A percentile compares a stretch with the other conserved stretches of the same genome.
Evolutionary conservation across 2,329 filamentous ascomycete species (phyloP).

Genomic region (Aspergillus viridinutans): DNA sequence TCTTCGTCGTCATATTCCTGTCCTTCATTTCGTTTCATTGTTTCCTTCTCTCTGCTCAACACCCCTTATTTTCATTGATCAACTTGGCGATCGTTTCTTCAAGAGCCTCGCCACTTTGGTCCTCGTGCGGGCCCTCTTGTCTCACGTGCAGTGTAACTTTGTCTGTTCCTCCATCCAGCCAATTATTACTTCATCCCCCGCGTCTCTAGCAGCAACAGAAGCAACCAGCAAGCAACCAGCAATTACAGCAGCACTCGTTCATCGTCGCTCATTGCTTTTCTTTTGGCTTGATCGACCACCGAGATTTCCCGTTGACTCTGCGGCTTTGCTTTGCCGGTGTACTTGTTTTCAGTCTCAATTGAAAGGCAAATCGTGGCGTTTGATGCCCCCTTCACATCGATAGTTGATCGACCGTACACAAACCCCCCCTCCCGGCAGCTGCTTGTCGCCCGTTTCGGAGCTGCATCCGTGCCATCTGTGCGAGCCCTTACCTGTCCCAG

Average conservation of each 20-base stretch:
- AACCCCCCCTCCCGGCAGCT: constrained; percentile 7
- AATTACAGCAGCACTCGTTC: neutral
- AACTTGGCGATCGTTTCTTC: constrained; percentile 2
- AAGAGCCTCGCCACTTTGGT: neutral
- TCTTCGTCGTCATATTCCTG: too few species aligned
- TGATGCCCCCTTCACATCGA: constrained; percentile 4
- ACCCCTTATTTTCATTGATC: neutral
- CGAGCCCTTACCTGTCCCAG: neutral
- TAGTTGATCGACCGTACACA: constrained; percentile 4
- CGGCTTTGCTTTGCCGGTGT: neutral
- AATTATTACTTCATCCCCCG: constrained; percentile 13
- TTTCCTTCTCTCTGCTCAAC: neutral
- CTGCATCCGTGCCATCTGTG: constrained; percentile 4
- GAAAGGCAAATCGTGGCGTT: neutral
- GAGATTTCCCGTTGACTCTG: constrained; percentile 2
- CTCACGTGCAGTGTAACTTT: constrained; percentile 1
- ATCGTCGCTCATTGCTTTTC: constrained; percentile 11
- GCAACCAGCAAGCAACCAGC: neutral
- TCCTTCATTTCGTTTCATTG: neutral
- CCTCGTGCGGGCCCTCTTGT: neutral
- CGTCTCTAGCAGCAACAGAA: constrained; percentile 6
- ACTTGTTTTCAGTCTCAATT: constrained; percentile 2
- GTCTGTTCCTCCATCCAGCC: constrained; percentile 5
- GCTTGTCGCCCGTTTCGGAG: constrained; percentile 14
- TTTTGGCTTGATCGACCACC: constrained; percentile 2